phyloP scores from a whole-genome alignment of 2,329 filamentous ascomycete genomes.

The Fusarium pseudonygamai region DNA sequence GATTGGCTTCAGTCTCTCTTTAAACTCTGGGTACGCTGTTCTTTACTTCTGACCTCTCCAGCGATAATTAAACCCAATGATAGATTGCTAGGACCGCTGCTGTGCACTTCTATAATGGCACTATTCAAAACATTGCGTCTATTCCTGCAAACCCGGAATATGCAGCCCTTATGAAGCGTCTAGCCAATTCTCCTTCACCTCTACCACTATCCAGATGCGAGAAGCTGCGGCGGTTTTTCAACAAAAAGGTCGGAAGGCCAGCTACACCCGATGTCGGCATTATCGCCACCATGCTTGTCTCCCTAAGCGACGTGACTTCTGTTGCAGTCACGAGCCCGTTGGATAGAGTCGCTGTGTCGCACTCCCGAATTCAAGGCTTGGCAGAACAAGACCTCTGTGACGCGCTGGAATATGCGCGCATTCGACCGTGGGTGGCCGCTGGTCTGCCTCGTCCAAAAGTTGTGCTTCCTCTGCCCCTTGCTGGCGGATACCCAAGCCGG shows the following conservation, averaged over 20 bases:
- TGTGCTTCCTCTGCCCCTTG: not conserved
- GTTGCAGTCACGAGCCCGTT: not conserved
- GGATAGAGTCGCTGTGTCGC: not conserved
- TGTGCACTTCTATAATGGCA: not conserved
- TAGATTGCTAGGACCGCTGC: not conserved
- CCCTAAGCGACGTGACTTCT: not conserved
- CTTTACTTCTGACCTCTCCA: not conserved
- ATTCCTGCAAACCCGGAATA: not conserved
- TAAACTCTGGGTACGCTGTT: not conserved
- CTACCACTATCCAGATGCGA: not conserved
- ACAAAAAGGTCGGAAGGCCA: slow-evolving; percentile 16
- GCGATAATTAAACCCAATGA: too few relatives aligned
- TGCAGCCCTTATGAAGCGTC: slow-evolving; percentile 3
- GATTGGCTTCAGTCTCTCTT: not conserved
- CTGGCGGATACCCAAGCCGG: not conserved
- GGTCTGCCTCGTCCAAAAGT: not conserved
- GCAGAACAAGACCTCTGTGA: not conserved
- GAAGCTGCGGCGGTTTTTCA: not conserved
- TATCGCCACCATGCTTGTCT: not conserved
- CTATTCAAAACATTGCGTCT: not conserved
- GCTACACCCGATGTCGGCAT: not conserved
- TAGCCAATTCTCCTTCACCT: not conserved
- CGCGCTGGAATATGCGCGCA: not conserved
- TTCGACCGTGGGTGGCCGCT: not conserved
- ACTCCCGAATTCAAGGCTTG: not conserved